Conservation (phyloP, 768 basidiomycete species). For the Panellus pusillus region DNA sequence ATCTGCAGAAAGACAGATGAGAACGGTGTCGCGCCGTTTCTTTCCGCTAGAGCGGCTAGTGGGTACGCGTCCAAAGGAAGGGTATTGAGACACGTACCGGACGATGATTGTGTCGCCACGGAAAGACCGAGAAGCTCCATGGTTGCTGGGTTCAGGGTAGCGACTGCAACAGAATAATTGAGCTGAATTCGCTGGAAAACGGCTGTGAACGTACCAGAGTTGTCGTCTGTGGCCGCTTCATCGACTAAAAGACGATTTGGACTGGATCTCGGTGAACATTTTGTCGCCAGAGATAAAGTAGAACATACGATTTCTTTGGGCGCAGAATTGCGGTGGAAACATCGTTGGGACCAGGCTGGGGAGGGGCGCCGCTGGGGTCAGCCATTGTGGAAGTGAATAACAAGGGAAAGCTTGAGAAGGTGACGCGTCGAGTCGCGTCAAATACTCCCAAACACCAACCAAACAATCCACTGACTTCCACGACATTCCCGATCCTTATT, state of each 20-base stretch:
- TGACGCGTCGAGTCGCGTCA: constrained; percentile 42
- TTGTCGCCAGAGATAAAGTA: constrained; percentile 14
- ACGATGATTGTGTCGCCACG: constrained; percentile 96
- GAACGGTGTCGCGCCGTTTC: constrained; percentile 95
- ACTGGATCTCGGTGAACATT: constrained; percentile 41
- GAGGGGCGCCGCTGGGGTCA: constrained; percentile 81
- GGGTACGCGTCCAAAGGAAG: background rate
- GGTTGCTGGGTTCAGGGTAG: constrained; percentile 92
- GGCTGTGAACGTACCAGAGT: constrained; percentile 67
- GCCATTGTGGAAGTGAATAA: constrained; percentile 44
- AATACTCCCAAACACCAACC: background rate
- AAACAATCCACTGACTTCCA: background rate
- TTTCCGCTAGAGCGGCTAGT: constrained; percentile 67
- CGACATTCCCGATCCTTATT: background rate
- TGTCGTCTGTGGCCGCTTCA: constrained; percentile 91
- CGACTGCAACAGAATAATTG: constrained; percentile 52
- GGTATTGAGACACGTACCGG: constrained; percentile 50
- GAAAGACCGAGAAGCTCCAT: constrained; percentile 93
- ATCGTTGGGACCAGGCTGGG: constrained; percentile 86
- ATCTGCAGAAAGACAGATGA: constrained; percentile 94
- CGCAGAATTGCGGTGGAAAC: constrained; percentile 93
- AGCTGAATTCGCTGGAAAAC: constrained; percentile 5
- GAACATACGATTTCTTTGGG: constrained; percentile 93
- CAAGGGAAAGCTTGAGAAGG: constrained; percentile 21
- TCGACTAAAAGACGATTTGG: constrained; percentile 98